phyloP scores from a whole-genome alignment of 345 rosid genomes.

The Linum lewisii region DNA sequence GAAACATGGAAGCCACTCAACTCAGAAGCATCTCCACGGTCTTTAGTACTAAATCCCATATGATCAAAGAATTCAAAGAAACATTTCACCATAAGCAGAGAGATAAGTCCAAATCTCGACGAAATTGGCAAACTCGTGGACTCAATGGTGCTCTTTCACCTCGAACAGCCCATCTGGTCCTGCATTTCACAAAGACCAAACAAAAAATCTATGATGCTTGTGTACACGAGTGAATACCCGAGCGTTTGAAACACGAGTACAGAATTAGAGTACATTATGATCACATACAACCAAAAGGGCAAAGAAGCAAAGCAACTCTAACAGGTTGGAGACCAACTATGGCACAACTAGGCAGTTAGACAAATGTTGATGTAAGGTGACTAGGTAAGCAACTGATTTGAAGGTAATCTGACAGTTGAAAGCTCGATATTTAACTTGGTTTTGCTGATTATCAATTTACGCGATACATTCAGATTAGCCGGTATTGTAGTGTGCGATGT shows the following conservation, averaged over 20 bases:
- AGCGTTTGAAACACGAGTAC: not conserved
- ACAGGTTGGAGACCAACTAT: not conserved
- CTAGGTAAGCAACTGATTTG: too few relatives aligned
- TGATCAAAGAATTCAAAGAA: not conserved
- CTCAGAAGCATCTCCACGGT: not conserved
- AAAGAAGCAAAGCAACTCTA: not conserved
- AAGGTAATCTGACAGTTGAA: too few relatives aligned
- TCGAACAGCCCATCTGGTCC: conserved; percentile 93
- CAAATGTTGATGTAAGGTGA: not conserved
- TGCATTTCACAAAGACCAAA: conserved; percentile 20
- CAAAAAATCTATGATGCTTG: not conserved
- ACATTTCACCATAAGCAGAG: not conserved
- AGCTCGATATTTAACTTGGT: too few relatives aligned
- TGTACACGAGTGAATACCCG: not conserved
- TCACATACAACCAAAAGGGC: not conserved
- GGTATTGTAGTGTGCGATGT: too few relatives aligned
- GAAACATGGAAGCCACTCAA: not conserved
- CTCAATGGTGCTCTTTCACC: conserved; percentile 39
- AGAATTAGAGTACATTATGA: not conserved
- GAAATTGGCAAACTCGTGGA: not conserved
- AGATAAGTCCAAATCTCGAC: conserved; percentile 1
- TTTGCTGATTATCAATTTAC: too few relatives aligned
- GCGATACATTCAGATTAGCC: not conserved
- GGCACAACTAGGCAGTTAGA: too few relatives aligned
- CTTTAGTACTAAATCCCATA: not conserved